Conservation (phyloP, 768 basidiomycete genomes). For the Suillus subaureus region DNA sequence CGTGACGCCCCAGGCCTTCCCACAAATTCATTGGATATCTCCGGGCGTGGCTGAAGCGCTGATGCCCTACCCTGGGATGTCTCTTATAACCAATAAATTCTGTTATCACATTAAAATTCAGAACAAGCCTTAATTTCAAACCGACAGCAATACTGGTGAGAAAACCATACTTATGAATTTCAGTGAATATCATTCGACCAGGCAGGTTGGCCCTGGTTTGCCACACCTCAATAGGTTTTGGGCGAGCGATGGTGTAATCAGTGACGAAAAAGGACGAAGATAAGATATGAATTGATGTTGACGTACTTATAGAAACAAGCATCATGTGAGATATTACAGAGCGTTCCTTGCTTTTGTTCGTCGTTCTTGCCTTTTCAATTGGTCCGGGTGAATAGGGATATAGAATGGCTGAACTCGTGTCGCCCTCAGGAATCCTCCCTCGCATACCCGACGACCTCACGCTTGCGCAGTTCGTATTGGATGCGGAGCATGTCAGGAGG, state of each 20-base stretch:
- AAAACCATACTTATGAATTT: no score
- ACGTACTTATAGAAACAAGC: not conserved
- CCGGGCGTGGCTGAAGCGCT: no score
- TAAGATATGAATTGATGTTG: not conserved
- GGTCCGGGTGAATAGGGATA: not conserved
- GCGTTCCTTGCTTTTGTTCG: not conserved
- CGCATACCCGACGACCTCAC: slow-evolving; percentile 41
- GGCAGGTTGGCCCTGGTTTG: not conserved
- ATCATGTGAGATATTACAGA: not conserved
- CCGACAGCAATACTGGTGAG: no score
- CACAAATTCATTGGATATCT: no score
- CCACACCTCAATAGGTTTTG: not conserved
- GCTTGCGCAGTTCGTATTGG: slow-evolving; percentile 39
- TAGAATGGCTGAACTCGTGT: slow-evolving; percentile 31
- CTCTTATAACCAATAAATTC: no score
- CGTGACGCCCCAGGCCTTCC: no score
- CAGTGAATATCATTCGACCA: not conserved
- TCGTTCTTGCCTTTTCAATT: not conserved
- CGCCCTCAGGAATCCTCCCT: slow-evolving; percentile 32
- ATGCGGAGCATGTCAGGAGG: slow-evolving; percentile 33
- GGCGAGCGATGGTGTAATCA: not conserved
- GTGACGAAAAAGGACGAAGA: not conserved
- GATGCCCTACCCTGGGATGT: no score
- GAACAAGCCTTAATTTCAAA: no score
- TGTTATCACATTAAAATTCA: no score